phyloP scores from a whole-genome alignment of 768 basidiomycete species.

The Trametes maxima region DNA sequence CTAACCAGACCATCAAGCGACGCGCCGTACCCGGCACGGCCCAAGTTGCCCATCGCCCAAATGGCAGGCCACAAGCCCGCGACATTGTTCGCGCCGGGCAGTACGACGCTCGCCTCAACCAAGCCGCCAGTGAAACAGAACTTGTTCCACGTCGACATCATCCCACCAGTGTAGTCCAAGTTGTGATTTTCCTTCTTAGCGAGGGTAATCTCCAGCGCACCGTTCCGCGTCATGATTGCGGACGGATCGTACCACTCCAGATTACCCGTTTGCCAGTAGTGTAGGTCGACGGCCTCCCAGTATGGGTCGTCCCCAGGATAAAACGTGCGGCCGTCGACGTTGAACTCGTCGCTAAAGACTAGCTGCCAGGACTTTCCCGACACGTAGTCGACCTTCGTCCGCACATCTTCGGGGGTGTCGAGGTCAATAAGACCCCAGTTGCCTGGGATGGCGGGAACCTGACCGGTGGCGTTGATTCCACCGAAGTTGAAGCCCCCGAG shows the following conservation, averaged over 20 bases:
- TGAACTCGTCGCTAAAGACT: conserved; percentile 91
- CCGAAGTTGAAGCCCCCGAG: conserved; percentile 47
- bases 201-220: conserved; percentile 52
- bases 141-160: conserved; percentile 70
- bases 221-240: conserved; percentile 48
- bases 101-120: conserved; percentile 61
- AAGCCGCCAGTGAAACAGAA: conserved; percentile 89
- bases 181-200: conserved; percentile 56
- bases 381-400: conserved; percentile 54
- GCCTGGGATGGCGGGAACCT: conserved; percentile 57
- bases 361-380: conserved; percentile 70
- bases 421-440: conserved; percentile 66
- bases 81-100: conserved; percentile 70
- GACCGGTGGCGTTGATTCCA: conserved; percentile 47
- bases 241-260: conserved; percentile 87
- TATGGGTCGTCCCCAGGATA: conserved; percentile 74
- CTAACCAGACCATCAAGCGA: conserved; percentile 54
- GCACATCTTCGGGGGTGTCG: conserved; percentile 59
- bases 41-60: conserved; percentile 63
- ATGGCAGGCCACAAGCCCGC: conserved; percentile 58
- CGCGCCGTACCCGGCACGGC: conserved; percentile 73
- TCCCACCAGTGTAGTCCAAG: conserved; percentile 42
- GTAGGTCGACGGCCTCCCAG: conserved; percentile 50
- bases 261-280: conserved; percentile 52
- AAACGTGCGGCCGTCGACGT: conserved; percentile 76